Conservation (phyloP, 257 asterid species). For the Anisodus acutangulus region DNA sequence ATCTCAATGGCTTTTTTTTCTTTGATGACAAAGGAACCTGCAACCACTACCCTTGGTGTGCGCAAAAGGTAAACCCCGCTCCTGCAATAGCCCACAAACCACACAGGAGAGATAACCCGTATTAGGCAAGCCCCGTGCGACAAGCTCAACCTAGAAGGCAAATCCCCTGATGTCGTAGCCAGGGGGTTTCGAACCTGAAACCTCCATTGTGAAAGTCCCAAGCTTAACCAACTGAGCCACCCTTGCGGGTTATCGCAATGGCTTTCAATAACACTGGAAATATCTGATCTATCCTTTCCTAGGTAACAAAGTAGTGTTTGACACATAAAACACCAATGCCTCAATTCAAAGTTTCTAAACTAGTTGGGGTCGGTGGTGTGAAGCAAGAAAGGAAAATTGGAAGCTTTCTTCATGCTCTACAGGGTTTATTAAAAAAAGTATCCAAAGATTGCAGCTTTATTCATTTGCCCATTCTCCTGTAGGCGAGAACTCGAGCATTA, state of each 20-base stretch:
- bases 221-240: too few species aligned
- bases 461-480: not conserved
- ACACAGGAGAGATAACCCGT: too few species aligned
- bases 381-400: not conserved
- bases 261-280: not conserved
- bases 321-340: not conserved
- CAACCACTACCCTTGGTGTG: too few species aligned
- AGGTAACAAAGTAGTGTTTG: not conserved
- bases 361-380: not conserved
- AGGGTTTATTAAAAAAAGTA: not conserved
- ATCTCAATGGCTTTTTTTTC: not conserved
- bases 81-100: too few species aligned
- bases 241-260: too few species aligned
- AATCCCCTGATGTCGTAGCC: too few species aligned
- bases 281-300: not conserved
- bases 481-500: not conserved
- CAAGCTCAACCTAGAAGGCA: too few species aligned
- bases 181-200: too few species aligned
- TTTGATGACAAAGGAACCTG: too few species aligned
- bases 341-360: not conserved
- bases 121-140: too few species aligned
- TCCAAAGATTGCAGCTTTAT: not conserved
- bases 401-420: not conserved
- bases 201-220: too few species aligned
- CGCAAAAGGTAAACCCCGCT: too few species aligned